Base-by-base conservation (phyloP, 2,329 filamentous ascomycete species). In the Emericellopsis cladophorae region DNA sequence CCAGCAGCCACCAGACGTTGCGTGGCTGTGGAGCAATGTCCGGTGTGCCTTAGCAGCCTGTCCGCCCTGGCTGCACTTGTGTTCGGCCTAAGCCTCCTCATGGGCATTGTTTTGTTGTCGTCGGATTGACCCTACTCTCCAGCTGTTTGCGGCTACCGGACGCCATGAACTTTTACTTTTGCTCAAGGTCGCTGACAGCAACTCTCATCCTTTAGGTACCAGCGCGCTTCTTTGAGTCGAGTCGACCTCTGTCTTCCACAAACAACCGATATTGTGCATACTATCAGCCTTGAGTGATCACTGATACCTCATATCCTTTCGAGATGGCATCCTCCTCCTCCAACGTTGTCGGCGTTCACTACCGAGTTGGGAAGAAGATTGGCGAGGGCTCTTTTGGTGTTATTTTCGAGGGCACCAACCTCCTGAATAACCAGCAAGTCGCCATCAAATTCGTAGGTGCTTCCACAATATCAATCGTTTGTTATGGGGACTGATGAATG, bases 281-380 rank as follows among this genome's bases (percentile, higher is more conserved):
- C 15, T 5, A 23, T 10, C n/a, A 23, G 32, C 40, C 36, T 36
- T 42, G 40, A 21, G 23, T 37, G 21, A 22, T 24, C 18, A 23
- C n/a, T 16, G 7, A 26, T 23, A 16, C 3, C 11, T 10, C 31
- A 22, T 37, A 29, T 43, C 43, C 44, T 46, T 46, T 51, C 59
- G 59, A 55, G 59, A 92, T 92, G 86, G 79, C 86, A 44, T 89
- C 85, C 49, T 87, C 84, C 45, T 92, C 86, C 48, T 95, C 88
- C 46, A 96, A 96, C 66, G 92, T 98, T 52, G 92, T 96, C 56
- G 92, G 92, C 60, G 92, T 98, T 51, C 92, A 98, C 69, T 98
- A 98, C 66, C 79, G 92, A 51, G 92, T 98, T 51, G 92, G 92
- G 55, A 96, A 96, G 78, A 98, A 98, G 72, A 96, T 98, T 54